Evolutionary conservation across 257 asterid genomes (phyloP).

Genomic region (Solanum virginianum): DNA sequence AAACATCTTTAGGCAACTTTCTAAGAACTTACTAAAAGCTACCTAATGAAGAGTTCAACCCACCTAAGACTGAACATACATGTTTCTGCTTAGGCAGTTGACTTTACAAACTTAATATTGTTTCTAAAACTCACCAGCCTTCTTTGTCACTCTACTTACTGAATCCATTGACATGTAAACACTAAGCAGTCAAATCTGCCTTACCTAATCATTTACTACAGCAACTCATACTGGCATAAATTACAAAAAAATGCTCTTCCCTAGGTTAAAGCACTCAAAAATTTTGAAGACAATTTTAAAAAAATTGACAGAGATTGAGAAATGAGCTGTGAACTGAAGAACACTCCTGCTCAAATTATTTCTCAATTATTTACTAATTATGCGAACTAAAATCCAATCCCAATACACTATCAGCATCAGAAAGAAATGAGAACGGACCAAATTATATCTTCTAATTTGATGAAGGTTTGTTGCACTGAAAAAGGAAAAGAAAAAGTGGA

Average conservation of each 20-base stretch:
- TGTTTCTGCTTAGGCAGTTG: neutral
- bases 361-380: neutral
- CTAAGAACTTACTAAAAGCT: neutral
- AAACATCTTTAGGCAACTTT: neutral
- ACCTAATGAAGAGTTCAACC: neutral
- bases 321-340: neutral
- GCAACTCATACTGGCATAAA: neutral
- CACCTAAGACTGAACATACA: neutral
- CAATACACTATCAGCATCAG: neutral
- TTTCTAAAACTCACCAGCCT: neutral
- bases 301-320: neutral
- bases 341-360: neutral
- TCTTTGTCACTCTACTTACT: neutral
- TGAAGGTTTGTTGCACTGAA: neutral
- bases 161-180: neutral
- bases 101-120: neutral
- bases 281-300: neutral
- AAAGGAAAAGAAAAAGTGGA: neutral
- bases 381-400: neutral
- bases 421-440: neutral
- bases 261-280: neutral
- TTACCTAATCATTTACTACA: neutral
- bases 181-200: neutral
- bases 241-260: neutral
- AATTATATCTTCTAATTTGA: neutral